Evolutionary conservation across 2,329 filamentous ascomycete species (phyloP).

Genomic region (Penicillium sp.): DNA sequence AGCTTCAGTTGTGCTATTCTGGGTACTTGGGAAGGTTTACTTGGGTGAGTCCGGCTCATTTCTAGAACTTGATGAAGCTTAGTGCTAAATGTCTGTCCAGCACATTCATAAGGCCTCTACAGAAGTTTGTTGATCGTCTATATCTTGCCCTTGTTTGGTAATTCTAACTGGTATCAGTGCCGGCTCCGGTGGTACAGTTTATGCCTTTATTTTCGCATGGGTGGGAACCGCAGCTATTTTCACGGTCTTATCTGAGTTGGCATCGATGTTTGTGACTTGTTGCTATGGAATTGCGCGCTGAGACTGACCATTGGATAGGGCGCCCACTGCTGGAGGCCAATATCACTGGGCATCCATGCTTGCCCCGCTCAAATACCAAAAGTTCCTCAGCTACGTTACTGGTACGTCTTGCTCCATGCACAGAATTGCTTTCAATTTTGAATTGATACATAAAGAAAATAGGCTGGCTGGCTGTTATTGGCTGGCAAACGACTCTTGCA

Average conservation of each 20-base stretch:
- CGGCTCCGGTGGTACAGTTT: neutral
- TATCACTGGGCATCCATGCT: slow-evolving; percentile 43
- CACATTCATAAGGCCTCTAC: neutral
- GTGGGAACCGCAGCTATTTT: neutral
- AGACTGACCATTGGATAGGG: slow-evolving; percentile 13
- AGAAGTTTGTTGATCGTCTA: neutral
- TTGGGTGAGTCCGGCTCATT: slow-evolving; percentile 27
- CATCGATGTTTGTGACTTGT: neutral
- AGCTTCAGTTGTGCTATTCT: slow-evolving; percentile 41
- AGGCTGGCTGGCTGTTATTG: slow-evolving; percentile 39
- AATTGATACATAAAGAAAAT: neutral
- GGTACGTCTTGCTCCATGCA: slow-evolving; percentile 10
- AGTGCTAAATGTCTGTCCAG: neutral
- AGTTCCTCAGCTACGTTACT: slow-evolving; percentile 37
- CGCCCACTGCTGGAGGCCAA: slow-evolving; percentile 34
- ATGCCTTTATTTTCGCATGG: neutral
- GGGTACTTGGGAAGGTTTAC: slow-evolving; percentile 39
- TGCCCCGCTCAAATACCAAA: slow-evolving; percentile 32
- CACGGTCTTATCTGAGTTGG: slow-evolving; percentile 27
- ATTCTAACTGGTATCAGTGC: neutral
- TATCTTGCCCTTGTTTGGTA: neutral
- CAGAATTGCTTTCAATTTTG: too few species aligned
- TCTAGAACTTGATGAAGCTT: slow-evolving; percentile 12
- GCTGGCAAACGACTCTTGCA: slow-evolving; percentile 44
- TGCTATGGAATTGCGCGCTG: neutral